Percentiles rank a stretch among this genome's conserved stretches.
Evolutionary conservation across 768 basidiomycete genomes (phyloP).

Genomic region (Lactarius deliciosus): DNA sequence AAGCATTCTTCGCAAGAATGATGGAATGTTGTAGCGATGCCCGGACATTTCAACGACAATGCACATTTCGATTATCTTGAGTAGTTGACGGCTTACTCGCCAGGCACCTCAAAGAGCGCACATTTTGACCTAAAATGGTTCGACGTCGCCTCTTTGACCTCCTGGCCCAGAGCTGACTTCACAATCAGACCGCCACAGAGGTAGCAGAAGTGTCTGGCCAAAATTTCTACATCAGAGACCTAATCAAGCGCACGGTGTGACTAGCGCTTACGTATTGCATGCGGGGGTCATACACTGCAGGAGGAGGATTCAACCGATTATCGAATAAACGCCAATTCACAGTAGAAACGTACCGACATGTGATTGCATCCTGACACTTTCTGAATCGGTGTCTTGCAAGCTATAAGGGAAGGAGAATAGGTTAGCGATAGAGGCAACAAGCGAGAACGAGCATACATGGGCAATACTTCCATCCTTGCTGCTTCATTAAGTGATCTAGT

Average conservation of each 20-base stretch:
- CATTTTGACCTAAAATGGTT: constrained; percentile 39
- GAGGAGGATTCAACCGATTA: background rate
- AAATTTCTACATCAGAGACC: constrained; percentile 4
- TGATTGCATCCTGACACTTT: constrained; percentile 58
- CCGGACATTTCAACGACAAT: background rate
- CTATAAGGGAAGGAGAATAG: constrained; percentile 30
- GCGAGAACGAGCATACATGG: constrained; percentile 31
- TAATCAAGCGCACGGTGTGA: background rate
- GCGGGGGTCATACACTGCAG: constrained; percentile 54
- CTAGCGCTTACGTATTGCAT: constrained; percentile 46
- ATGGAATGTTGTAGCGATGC: background rate
- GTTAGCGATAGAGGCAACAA: too few species aligned
- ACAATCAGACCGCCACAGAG: constrained; percentile 49
- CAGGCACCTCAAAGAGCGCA: constrained; percentile 36
- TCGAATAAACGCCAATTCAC: background rate
- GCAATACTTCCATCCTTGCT: constrained; percentile 38
- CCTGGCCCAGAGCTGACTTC: constrained; percentile 38
- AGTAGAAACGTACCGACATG: constrained; percentile 48
- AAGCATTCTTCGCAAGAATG: background rate
- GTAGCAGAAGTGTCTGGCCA: constrained; percentile 51
- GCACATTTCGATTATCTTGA: background rate
- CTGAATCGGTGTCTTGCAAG: constrained; percentile 49
- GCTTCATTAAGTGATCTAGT: constrained; percentile 35
- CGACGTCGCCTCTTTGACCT: constrained; percentile 36
- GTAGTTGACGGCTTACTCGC: background rate